Percentiles rank a stretch among this genome's conserved stretches.
Evolutionary conservation across 108 stramenopile species (phyloP).

Genomic region (Aurantiochytrium sp.): DNA sequence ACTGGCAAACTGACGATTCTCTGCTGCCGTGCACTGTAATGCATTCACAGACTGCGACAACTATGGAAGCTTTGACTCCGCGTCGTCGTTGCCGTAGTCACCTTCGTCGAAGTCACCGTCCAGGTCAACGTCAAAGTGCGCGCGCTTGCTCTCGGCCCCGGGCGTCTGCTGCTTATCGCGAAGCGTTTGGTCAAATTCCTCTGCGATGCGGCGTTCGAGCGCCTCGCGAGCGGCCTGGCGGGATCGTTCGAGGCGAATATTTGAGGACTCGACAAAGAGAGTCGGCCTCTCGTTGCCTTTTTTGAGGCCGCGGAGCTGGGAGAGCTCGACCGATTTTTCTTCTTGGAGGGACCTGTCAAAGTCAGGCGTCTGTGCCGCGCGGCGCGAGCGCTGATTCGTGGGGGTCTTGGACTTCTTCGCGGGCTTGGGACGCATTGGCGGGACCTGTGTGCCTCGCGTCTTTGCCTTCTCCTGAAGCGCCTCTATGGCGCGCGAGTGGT

Average conservation of each 20-base stretch:
- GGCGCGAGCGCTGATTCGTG: background rate
- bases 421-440: background rate
- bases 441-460: background rate
- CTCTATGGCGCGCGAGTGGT: background rate
- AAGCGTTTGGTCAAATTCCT: background rate
- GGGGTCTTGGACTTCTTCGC: background rate
- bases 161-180: background rate
- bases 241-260: background rate
- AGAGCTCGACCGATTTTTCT: background rate
- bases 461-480: slow-evolving; percentile 6
- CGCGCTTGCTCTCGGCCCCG: background rate
- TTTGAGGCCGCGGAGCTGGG: background rate
- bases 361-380: background rate
- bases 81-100: no score
- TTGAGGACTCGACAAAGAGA: background rate
- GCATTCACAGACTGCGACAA: no score
- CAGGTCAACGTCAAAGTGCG: background rate
- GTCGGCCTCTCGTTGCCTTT: background rate
- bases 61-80: no score
- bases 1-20: no score
- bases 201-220: background rate
- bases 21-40: no score
- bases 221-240: background rate
- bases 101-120: no score
- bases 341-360: background rate